Evolutionary conservation across 1,284 basidiomycete genomes (phyloP).

Genomic region (Rhodotorula sp.): DNA sequence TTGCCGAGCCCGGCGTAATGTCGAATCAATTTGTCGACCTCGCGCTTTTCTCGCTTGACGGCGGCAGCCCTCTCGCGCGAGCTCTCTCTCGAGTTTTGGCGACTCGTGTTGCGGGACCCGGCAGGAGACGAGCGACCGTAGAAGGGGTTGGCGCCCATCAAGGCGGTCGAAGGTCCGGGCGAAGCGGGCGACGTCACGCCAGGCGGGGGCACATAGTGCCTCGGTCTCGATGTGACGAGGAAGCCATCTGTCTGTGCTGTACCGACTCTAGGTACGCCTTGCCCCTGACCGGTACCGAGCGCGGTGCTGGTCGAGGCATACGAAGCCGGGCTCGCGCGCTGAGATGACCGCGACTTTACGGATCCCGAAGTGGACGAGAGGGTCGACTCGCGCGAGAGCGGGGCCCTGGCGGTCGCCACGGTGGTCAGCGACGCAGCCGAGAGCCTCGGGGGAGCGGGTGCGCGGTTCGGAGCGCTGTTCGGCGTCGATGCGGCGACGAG

Average conservation of each 20-base stretch:
- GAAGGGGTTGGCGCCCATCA: neutral
- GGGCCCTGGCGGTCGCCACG: neutral
- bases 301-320: neutral
- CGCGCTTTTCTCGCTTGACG: neutral
- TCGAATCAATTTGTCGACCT: neutral
- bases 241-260: slow-evolving; percentile 19
- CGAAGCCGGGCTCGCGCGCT: slow-evolving; percentile 8
- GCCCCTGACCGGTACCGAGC: neutral
- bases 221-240: slow-evolving; percentile 25
- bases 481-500: slow-evolving; percentile 1
- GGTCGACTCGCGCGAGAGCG: neutral
- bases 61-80: neutral
- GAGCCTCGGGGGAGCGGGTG: neutral
- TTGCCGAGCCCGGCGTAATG: neutral
- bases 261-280: neutral
- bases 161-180: slow-evolving; percentile 13
- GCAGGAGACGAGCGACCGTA: neutral
- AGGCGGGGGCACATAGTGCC: slow-evolving; percentile 10
- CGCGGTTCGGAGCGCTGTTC: neutral
- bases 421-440: neutral
- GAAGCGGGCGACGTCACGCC: neutral
- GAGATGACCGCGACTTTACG: neutral
- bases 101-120: neutral
- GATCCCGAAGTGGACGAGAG: neutral
- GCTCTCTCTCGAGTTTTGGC: slow-evolving; percentile 9